Percentiles rank a stretch among this genome's conserved stretches.
These are phyloP conservation scores for Aphanoascus verrucosus DNA, from an alignment of 2,329 filamentous ascomycete species.

Conservation along the genomic window DNA sequence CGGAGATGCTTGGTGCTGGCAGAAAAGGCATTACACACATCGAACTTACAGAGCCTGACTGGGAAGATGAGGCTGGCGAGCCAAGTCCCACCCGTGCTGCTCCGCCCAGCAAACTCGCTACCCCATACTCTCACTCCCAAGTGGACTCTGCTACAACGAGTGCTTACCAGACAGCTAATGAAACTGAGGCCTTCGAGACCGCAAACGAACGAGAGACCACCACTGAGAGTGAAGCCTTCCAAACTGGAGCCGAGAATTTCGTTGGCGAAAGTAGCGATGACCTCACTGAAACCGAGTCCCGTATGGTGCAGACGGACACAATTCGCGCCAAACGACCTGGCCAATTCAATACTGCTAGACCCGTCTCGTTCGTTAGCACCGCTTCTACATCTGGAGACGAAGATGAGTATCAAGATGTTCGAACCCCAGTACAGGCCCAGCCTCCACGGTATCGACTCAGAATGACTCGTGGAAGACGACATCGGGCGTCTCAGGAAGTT, in stretches of 20 bases:
- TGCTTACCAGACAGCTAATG: constrained; percentile 70
- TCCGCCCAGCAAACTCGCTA: neutral
- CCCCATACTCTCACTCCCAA: constrained; percentile 6
- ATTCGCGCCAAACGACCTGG: constrained; percentile 1
- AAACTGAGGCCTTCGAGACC: constrained; percentile 58
- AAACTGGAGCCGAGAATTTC: constrained; percentile 72
- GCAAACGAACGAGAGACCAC: constrained; percentile 63
- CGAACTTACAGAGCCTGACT: constrained; percentile 67
- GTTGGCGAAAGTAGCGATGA: constrained; percentile 64
- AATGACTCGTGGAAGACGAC: constrained; percentile 55
- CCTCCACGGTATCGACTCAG: constrained; percentile 62
- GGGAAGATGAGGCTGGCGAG: constrained; percentile 69
- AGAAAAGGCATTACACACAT: constrained; percentile 69
- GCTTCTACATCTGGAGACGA: constrained; percentile 79
- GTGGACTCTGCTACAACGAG: constrained; percentile 40
- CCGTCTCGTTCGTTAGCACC: constrained; percentile 64
- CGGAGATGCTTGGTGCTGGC: constrained; percentile 62
- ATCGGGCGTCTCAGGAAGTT: constrained; percentile 39
- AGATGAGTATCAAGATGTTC: constrained; percentile 53
- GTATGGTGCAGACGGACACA: constrained; percentile 24
- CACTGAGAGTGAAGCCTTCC: constrained; percentile 90
- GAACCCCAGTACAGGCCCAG: constrained; percentile 53
- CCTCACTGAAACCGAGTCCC: constrained; percentile 72
- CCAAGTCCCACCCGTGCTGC: constrained; percentile 43
- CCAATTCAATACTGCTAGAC: constrained; percentile 2